These are phyloP conservation scores for Boeremia exigua DNA, from an alignment of 2,329 filamentous ascomycete genomes.

Conservation along the genomic window DNA sequence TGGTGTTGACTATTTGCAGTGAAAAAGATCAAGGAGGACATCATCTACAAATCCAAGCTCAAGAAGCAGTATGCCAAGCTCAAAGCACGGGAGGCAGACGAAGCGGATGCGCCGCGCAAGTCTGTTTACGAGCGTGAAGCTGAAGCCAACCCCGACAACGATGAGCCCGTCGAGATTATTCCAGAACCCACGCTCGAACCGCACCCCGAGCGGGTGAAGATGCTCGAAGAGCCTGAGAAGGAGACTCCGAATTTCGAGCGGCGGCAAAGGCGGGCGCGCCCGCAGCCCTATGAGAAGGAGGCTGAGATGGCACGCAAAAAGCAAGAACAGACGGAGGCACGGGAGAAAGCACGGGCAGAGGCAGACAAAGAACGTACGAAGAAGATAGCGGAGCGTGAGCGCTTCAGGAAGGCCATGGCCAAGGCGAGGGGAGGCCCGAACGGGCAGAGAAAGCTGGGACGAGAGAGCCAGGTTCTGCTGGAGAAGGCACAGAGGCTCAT, in stretches of 20 bases:
- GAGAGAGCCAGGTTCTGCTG: conserved; percentile 78
- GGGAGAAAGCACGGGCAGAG: conserved; percentile 65
- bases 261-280: conserved; percentile 35
- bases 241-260: conserved; percentile 28
- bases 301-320: conserved; percentile 56
- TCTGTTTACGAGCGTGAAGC: conserved; percentile 44
- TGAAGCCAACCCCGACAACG: conserved; percentile 20
- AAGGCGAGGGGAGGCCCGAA: conserved; percentile 68
- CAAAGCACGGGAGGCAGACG: conserved; percentile 65
- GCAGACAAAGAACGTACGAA: conserved; percentile 64
- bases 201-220: conserved; percentile 66
- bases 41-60: conserved; percentile 92
- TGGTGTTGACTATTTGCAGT: conserved; percentile 56
- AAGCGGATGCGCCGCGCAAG: conserved; percentile 33
- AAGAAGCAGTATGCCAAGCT: conserved; percentile 92
- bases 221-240: conserved; percentile 56
- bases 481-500: conserved; percentile 80
- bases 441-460: conserved; percentile 79
- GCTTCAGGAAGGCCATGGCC: conserved; percentile 70
- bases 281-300: conserved; percentile 53
- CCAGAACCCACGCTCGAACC: conserved; percentile 56
- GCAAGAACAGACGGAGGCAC: conserved; percentile 69
- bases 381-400: conserved; percentile 68
- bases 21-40: conserved; percentile 84
- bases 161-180: conserved; percentile 28